These are phyloP conservation scores for Oryza meridionalis DNA, from an alignment of 176 grass and related monocot species.

Conservation along the genomic window DNA sequence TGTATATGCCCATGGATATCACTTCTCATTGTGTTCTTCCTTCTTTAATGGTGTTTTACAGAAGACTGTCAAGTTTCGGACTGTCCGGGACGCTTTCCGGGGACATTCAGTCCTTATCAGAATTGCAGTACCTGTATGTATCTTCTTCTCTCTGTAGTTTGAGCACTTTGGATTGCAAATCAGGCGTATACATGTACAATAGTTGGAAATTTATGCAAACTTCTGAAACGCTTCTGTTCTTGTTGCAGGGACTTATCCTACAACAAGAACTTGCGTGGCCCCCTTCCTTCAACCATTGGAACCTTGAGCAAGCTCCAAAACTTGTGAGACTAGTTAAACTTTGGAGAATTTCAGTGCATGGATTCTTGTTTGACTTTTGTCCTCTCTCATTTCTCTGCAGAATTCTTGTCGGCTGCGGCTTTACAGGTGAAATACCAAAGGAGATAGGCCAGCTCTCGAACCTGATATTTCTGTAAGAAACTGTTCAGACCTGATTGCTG, in stretches of 20 bases:
- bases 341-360: constrained; percentile 1
- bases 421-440: constrained; percentile 72
- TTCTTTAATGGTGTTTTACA: constrained; percentile 36
- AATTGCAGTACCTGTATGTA: constrained; percentile 58
- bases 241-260: constrained; percentile 78
- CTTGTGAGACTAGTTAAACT: constrained; percentile 51
- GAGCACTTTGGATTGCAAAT: neutral
- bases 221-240: neutral
- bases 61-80: constrained; percentile 67
- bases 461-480: constrained; percentile 70
- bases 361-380: constrained; percentile 9
- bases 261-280: constrained; percentile 62
- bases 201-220: neutral
- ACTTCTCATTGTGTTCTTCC: neutral
- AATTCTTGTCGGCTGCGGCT: constrained; percentile 80
- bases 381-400: constrained; percentile 42
- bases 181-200: too few relatives aligned
- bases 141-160: constrained; percentile 22
- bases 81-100: constrained; percentile 69
- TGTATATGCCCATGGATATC: constrained; percentile 12
- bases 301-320: constrained; percentile 61
- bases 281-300: constrained; percentile 66
- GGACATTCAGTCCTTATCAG: constrained; percentile 64
- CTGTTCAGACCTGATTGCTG: neutral
- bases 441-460: constrained; percentile 71